Base-by-base conservation (phyloP, 495 filamentous ascomycete species). In the Margaritispora aquatica region DNA sequence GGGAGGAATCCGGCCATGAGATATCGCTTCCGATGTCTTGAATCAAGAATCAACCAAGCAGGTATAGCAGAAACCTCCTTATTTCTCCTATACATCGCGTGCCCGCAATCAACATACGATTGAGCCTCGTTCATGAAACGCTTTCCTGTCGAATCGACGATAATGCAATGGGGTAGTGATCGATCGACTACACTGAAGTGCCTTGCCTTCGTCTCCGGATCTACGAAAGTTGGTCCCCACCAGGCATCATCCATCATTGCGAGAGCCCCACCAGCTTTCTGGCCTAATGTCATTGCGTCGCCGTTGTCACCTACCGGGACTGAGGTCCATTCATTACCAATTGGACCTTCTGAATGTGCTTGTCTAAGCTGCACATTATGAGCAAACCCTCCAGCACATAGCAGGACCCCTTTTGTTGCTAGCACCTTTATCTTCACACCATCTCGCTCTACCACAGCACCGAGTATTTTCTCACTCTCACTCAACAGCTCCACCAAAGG, bases 121-220 rank as follows among this genome's bases (percentile, higher is more conserved):
- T 56, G 23, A 0, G 69, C 24, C 46, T 71, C 69, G 57, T 69
- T 68, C n/a, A 54, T 49, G 48, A 71, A 71, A 15, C 69, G 57
- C 21, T 59, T 55, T 1, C 67, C 69, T 11, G 26, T 21, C 21
- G 50, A 34, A 26, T 67, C 69, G 5, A 71, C 65, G 27, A 71
- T 66, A 21, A 69, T 71, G 20, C 57, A 57, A 52, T 63, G 56
- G 1, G 67, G 69, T 22, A 60, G n/a, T 11, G 52, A 48, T n/a
- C 62, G 58, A 21, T 69, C 65, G 34, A 55, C 61, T 13, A 61
- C 19, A 38, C 19, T 10, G 15, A 54, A 60, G 17, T 57, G 51
- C 13, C 26, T 26, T 11, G 29, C 36, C 1, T n/a, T n/a, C 10
- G 56, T 38, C 11, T 1, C 20, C n/a, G 46, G 56, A 29, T 51